A percentile compares a stretch with the other conserved stretches of the same genome.
Conservation (phyloP, 257 asterid genomes). For the Fraxinus quadrangulata region DNA sequence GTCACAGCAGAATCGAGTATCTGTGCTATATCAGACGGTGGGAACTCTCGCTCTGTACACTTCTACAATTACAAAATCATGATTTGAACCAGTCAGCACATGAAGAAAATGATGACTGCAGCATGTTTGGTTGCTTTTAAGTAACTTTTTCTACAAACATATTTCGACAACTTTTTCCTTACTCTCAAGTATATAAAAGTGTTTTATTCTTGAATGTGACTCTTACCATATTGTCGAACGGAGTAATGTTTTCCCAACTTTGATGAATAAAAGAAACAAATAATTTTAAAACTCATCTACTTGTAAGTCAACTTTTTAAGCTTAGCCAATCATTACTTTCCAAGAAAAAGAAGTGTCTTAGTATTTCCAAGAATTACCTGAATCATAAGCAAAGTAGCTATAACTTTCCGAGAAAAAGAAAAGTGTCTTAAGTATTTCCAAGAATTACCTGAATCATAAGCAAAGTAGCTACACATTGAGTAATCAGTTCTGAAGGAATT, state of each 20-base stretch:
- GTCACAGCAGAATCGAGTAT: conserved; percentile 87
- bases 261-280: no score
- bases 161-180: no score
- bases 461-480: conserved; percentile 76
- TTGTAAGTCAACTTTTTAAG: no score
- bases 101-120: background rate
- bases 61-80: conserved; percentile 52
- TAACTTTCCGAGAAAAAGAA: background rate
- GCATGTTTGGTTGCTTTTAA: no score
- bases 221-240: background rate
- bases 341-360: background rate
- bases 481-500: conserved; percentile 74
- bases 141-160: no score
- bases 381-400: conserved; percentile 82
- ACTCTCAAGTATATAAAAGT: background rate
- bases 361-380: conserved; percentile 38
- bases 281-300: background rate
- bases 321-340: background rate
- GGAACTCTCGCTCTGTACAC: conserved; percentile 92
- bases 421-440: background rate
- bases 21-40: conserved; percentile 87
- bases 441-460: conserved; percentile 74
- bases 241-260: background rate
- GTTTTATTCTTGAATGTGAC: background rate
- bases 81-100: conserved; percentile 1